A percentile compares a stretch with the other conserved stretches of the same genome.
phyloP scores from a whole-genome alignment of 2,329 filamentous ascomycete genomes.

The Trichoderma koningii region DNA sequence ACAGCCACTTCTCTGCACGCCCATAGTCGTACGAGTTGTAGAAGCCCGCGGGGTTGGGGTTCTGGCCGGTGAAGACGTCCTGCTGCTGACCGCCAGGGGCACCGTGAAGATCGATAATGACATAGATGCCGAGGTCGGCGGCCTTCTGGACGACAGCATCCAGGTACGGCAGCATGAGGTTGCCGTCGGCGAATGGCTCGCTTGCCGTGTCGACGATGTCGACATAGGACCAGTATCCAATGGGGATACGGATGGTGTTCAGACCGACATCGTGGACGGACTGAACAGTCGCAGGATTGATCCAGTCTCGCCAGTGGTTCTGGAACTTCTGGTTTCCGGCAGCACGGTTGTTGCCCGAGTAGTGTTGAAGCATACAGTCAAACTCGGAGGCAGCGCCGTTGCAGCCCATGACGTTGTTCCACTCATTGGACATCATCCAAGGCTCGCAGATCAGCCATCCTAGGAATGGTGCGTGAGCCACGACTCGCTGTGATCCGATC shows the following conservation, averaged over 20 bases:
- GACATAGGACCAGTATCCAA: slow-evolving; percentile 57
- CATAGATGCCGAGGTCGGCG: slow-evolving; percentile 39
- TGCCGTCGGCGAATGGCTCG: slow-evolving; percentile 50
- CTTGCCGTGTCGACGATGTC: slow-evolving; percentile 48
- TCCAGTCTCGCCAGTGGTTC: slow-evolving; percentile 47
- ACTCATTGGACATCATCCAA: slow-evolving; percentile 52
- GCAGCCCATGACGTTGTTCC: slow-evolving; percentile 51
- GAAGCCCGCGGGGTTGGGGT: slow-evolving; percentile 48
- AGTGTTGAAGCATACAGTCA: slow-evolving; percentile 49
- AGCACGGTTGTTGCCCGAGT: slow-evolving; percentile 32
- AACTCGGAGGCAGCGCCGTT: slow-evolving; percentile 49
- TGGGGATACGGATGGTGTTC: slow-evolving; percentile 55
- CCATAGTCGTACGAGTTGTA: slow-evolving; percentile 58
- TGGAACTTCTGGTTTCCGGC: slow-evolving; percentile 51
- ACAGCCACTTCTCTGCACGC: slow-evolving; percentile 55
- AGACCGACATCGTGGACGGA: slow-evolving; percentile 54
- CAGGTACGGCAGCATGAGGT: slow-evolving; percentile 38
- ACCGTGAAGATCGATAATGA: slow-evolving; percentile 45
- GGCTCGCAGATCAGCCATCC: slow-evolving; percentile 50
- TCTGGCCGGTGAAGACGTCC: slow-evolving; percentile 49
- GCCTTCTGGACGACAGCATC: slow-evolving; percentile 39
- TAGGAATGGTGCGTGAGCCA: slow-evolving; percentile 6
- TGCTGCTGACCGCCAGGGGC: slow-evolving; percentile 50
- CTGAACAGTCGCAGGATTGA: slow-evolving; percentile 44
- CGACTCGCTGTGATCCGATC: too few species aligned